Base-by-base conservation (phyloP, 176 grass and related monocot species). In the Otatea glauca region DNA sequence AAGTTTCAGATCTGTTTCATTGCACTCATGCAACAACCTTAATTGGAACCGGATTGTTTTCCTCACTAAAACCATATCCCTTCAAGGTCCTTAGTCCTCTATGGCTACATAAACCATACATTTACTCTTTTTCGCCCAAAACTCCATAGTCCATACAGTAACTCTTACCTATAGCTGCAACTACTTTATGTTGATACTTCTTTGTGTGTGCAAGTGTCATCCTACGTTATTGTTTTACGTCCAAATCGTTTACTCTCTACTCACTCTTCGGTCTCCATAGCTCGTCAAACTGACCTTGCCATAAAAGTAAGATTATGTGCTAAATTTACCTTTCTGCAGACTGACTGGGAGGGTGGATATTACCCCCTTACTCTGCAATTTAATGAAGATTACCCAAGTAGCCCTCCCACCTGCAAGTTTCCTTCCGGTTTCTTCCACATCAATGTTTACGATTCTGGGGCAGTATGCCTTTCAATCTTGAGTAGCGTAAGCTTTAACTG, bases 311-410 rank as follows among this genome's bases (percentile, higher is more conserved):
- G 1, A 56, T 27, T n/a, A 44, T 55, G 39, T 12, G n/a, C 59
- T 44, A 34, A 53, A 44, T 32, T 72, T 78, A 72, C 69, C 18
- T 88, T 78, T 76, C 9, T 92, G 55, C 91, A 98, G 93, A 98
- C 89, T 29, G 91, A 95, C 54, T 95, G 96, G 96, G 93, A 95
- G 76, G 96, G 89, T 84, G 96, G 96, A n/a, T 88, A 87, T 88
- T 95, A 63, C 77, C 91, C 96, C 35, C 65, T 98, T 12, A 92
- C 89, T 39, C 20, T 93, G 29, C 21, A 70, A 44, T 98, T 98
- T 49, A 67, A 51, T 70, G 89, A 95, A 75, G 91, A 93, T 68
- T 93, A 98, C 62, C 91, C 96, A 44, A 92, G 35, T 21, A 92
- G 50, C 17, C 81, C 96, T 77, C 93, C 91, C 2, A 80, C 62